Evolutionary conservation across 2,329 filamentous ascomycete species (phyloP).

Genomic region (Ceratocystis variospora): DNA sequence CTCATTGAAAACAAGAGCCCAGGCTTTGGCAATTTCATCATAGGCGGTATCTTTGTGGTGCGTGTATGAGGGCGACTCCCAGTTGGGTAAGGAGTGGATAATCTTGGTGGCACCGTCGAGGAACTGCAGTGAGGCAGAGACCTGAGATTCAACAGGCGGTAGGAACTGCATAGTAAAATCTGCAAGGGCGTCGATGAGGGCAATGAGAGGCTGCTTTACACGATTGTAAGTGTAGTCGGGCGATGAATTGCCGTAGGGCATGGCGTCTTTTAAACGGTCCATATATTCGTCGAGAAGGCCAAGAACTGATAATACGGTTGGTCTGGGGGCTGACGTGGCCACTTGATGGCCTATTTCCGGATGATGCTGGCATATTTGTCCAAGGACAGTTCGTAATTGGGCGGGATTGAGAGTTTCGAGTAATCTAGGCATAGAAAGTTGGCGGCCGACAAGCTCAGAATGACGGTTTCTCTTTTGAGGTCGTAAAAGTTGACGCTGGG

Average conservation of each 20-base stretch:
- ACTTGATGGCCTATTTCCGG: constrained; percentile 78
- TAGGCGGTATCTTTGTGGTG: constrained; percentile 92
- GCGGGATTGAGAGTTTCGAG: constrained; percentile 83
- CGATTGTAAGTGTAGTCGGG: constrained; percentile 94
- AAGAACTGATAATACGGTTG: constrained; percentile 66
- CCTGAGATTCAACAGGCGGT: constrained; percentile 74
- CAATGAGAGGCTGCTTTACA: constrained; percentile 64
- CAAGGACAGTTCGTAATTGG: constrained; percentile 73
- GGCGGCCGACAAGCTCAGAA: constrained; percentile 50
- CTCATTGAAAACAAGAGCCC: constrained; percentile 82
- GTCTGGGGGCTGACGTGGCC: constrained; percentile 69
- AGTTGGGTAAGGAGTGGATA: constrained; percentile 78
- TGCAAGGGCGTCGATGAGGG: constrained; percentile 74
- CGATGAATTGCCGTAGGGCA: constrained; percentile 72
- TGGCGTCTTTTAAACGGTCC: constrained; percentile 58
- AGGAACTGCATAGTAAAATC: constrained; percentile 95
- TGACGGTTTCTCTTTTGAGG: constrained; percentile 49
- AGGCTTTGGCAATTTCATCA: constrained; percentile 87
- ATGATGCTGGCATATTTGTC: constrained; percentile 79
- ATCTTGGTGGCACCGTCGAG: constrained; percentile 82
- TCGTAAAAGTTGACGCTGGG: constrained; percentile 52
- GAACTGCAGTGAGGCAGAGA: constrained; percentile 71
- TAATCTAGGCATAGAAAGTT: constrained; percentile 51
- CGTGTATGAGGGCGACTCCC: constrained; percentile 77
- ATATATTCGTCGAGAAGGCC: constrained; percentile 74